Evolutionary conservation across 169 alveolate species (phyloP), one percentile per base, ranked within the genome.

Genomic region (Amoebophrya sp.): DNA sequence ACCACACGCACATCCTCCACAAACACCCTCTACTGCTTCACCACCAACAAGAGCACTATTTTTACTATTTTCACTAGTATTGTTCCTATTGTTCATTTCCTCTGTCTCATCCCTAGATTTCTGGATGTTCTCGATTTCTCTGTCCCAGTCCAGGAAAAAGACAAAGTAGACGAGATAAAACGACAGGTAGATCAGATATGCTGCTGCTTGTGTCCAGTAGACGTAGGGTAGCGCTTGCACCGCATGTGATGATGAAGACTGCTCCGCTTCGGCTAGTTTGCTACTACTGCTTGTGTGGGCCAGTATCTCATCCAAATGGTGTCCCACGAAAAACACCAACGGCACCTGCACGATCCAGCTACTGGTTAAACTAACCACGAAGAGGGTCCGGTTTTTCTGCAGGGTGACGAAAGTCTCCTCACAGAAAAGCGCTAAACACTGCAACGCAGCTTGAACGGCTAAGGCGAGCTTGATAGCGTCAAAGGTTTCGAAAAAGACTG

Each of bases 341-440:
- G 12, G 83, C 2, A 65, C 83, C 83, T 65, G 83, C 33, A 65
- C 33, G 38, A 65, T 36, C 83, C 83, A 65, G 83, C 83, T 65
- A 36, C 83, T 65, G 83, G 83, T 65, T 10, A 65, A 36, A 36
- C 39, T 26, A 6, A 26, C 83, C 33, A 1, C 2, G 83, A 65
- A 65, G 83, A 65, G 83, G 33, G n/a, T 6, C 2, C 83, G 83
- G 83, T 65, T 65, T 65, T 65, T 65, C 36, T 65, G 83, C 83
- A 65, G 83, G 38, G 83, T 65, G 83, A 65, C 83, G 10, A 65
- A 36, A 36, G 1, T 18, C 33, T 65, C 83, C n/a, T 65, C 83
- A 36, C 83, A 65, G 83, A 65, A 65, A 29, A 65, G 83, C 83
- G 83, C 83, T 26, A 65, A 36, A 26, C 83, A 65, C 26, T 65